These are phyloP conservation scores for Limnanthes douglasii DNA, from an alignment of 345 rosid genomes.

Conservation along the genomic window DNA sequence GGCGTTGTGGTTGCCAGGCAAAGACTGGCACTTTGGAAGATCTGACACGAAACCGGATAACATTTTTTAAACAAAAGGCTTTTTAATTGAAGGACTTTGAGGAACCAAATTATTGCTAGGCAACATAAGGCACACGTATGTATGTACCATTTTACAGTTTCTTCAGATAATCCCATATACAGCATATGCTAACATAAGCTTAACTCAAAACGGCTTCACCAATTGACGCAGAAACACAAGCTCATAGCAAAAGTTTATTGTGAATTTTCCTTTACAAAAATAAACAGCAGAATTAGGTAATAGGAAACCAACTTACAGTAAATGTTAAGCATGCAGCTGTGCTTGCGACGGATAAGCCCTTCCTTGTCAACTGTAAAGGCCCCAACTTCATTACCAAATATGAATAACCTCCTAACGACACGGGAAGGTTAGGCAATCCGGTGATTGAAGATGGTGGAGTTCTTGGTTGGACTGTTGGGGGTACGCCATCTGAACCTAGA, in stretches of 20 bases:
- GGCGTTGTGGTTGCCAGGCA: constrained; percentile 93
- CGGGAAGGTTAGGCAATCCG: constrained; percentile 61
- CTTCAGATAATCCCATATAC: no score
- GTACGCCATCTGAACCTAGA: constrained; percentile 76
- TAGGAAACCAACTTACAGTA: constrained; percentile 32
- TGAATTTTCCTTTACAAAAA: not conserved
- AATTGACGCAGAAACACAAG: not conserved
- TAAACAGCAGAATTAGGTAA: not conserved
- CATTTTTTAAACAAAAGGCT: no score
- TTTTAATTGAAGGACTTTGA: no score
- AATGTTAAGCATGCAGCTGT: constrained; percentile 91
- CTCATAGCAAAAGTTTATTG: not conserved
- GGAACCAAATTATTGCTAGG: no score
- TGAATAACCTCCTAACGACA: constrained; percentile 57
- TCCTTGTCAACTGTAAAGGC: constrained; percentile 75
- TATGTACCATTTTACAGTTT: no score
- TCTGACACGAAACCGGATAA: constrained; percentile 32
- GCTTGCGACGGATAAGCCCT: constrained; percentile 91
- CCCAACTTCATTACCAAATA: constrained; percentile 75
- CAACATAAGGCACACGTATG: no score
- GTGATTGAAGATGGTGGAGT: constrained; percentile 59
- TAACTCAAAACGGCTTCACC: no score
- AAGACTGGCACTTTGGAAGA: constrained; percentile 85
- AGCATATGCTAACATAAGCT: no score
- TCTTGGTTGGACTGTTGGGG: constrained; percentile 68